phyloP scores from a whole-genome alignment of 169 alveolate genomes.

The Besnoitia besnoiti region DNA sequence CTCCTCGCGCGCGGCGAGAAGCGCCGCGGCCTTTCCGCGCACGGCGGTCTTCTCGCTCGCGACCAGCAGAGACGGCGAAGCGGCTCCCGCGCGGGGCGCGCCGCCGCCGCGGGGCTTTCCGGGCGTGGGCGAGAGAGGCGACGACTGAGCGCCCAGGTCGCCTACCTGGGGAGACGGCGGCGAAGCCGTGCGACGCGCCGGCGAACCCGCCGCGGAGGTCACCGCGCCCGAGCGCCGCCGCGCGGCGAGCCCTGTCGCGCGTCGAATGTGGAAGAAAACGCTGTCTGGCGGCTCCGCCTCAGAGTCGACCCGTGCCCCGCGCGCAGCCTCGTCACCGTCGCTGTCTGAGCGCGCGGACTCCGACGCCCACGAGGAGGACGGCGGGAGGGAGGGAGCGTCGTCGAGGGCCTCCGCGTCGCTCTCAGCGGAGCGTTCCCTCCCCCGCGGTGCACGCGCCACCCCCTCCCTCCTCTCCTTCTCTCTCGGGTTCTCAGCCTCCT shows the following conservation, averaged over 20 bases:
- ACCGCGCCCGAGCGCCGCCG: background rate
- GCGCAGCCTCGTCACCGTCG: background rate
- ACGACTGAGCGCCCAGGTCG: too few relatives aligned
- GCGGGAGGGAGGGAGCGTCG: background rate
- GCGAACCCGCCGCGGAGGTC: background rate
- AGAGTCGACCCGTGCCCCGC: background rate
- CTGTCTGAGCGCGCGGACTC: background rate
- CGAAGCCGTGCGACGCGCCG: background rate
- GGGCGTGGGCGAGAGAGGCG: too few relatives aligned
- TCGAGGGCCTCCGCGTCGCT: background rate
- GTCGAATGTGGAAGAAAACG: background rate
- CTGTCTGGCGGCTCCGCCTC: too few relatives aligned
- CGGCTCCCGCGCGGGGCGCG: background rate
- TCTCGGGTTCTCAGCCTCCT: background rate
- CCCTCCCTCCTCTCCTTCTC: background rate
- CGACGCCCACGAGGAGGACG: background rate
- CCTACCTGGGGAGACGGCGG: background rate
- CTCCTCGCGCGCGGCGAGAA: background rate
- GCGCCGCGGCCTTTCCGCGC: background rate
- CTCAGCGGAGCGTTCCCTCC: too few relatives aligned
- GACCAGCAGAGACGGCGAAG: background rate
- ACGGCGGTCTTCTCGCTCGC: background rate
- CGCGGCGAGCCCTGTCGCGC: background rate
- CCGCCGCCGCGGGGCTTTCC: too few relatives aligned
- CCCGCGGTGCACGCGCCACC: too few relatives aligned